phyloP scores from a whole-genome alignment of 805 yeast species.

The Yamadazyma takamatsuzukensis region DNA sequence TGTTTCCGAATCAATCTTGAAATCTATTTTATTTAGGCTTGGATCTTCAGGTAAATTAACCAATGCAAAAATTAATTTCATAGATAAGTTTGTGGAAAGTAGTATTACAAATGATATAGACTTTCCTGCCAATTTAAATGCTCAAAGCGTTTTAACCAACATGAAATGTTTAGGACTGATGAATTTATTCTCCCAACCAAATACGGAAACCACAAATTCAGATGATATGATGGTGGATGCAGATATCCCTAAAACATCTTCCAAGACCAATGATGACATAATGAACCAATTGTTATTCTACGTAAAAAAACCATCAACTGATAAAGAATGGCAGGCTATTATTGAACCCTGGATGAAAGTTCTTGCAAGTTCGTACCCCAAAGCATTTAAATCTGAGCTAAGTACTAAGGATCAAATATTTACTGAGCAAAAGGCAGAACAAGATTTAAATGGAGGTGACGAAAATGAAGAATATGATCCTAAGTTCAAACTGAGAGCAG shows the following conservation, averaged over 20 bases:
- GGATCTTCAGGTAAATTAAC: slow-evolving; percentile 27
- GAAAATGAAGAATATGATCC: slow-evolving; percentile 3
- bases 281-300: slow-evolving; percentile 6
- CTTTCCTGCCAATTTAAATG: slow-evolving; percentile 17
- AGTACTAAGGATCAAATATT: slow-evolving; percentile 35
- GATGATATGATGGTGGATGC: slow-evolving; percentile 8
- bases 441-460: slow-evolving; percentile 4
- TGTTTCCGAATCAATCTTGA: slow-evolving; percentile 20
- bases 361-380: slow-evolving; percentile 26
- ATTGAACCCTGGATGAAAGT: slow-evolving; percentile 11
- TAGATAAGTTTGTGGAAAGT: slow-evolving; percentile 12
- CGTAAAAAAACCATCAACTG: slow-evolving; percentile 15
- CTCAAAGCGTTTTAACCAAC: slow-evolving; percentile 21
- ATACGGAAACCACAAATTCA: neutral
- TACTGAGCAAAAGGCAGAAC: slow-evolving; percentile 29
- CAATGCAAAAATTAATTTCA: slow-evolving; percentile 27
- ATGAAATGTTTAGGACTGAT: slow-evolving; percentile 18
- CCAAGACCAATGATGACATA: neutral
- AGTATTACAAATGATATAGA: slow-evolving; percentile 1
- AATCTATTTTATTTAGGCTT: slow-evolving; percentile 23
- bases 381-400: slow-evolving; percentile 19
- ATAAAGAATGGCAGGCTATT: slow-evolving; percentile 8
- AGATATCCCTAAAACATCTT: neutral
- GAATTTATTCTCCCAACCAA: slow-evolving; percentile 4
- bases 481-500: neutral